Evolutionary conservation across 345 rosid genomes (phyloP), one percentile per base, ranked within the genome.

Genomic region (Iberis pinnata): DNA sequence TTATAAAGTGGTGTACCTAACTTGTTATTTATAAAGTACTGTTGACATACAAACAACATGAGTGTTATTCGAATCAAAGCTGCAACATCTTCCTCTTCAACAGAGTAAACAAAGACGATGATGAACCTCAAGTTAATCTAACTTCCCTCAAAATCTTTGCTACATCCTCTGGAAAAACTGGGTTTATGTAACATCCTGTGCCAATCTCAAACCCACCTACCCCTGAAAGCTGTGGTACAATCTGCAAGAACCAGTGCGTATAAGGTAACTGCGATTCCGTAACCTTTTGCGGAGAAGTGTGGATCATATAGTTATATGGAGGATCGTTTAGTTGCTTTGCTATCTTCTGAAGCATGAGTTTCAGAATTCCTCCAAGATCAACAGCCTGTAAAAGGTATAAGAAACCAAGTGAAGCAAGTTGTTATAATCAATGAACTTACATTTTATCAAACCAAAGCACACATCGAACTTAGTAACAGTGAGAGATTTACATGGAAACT

Each of bases 301-400:
- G 97, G 69, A 88, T 88, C 95, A 88, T 88, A 58, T 81, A 83
- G 60, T 85, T 81, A 75, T 76, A 88, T 0, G 93, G 93, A 0
- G 83, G 95, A n/a, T 75, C 71, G 9, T 88, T 76, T 64, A 88
- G 59, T 35, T 79, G 93, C 44, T 53, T 36, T 9, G 71, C 60
- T 36, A 85, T 73, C 75, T 88, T 88, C 54, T 57, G 73, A 12
- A 88, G 89, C 79, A 75, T 73, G 57, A 83, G 80, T 76, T 77
- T 85, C 43, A 85, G 58, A 41, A 88, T 18, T 48, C 78, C 80
- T 48, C 93, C 93, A 14, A 85, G 83, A 45, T 92, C 95, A 55
- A 69, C 67, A 29, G 81, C 95, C 96, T 87, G 85, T 12, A 41
- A 55, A 48, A 33, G n/a, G n/a, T 1, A 38, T n/a, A 16, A 60